These are phyloP conservation scores for Cordyceps fumosorosea DNA, from an alignment of 2,329 filamentous ascomycete genomes.

Conservation along the genomic window DNA sequence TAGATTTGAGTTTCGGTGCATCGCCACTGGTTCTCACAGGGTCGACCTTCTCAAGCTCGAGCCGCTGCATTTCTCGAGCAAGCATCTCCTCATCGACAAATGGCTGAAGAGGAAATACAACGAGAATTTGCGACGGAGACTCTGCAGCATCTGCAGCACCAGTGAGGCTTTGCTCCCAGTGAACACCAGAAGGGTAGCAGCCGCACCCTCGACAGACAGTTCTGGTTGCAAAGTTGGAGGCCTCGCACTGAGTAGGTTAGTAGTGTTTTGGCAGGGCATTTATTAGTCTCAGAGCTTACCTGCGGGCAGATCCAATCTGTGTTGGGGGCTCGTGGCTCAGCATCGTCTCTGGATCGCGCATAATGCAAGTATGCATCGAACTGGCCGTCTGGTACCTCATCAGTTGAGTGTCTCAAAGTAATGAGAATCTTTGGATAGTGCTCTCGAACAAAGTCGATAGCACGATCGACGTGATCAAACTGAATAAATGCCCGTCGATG, in stretches of 20 bases:
- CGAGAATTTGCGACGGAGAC: slow-evolving; percentile 65
- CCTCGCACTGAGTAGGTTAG: slow-evolving; percentile 27
- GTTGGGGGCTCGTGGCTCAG: slow-evolving; percentile 21
- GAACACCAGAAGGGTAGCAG: slow-evolving; percentile 21
- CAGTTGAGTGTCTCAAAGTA: slow-evolving; percentile 29
- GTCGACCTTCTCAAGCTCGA: slow-evolving; percentile 58
- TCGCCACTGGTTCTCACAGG: slow-evolving; percentile 37
- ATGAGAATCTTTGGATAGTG: slow-evolving; percentile 35
- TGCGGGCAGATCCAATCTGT: slow-evolving; percentile 30
- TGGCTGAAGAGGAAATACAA: slow-evolving; percentile 64
- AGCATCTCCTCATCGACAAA: slow-evolving; percentile 68
- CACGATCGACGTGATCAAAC: slow-evolving; percentile 33
- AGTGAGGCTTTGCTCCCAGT: slow-evolving; percentile 34
- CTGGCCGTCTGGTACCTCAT: slow-evolving; percentile 32
- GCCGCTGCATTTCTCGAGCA: slow-evolving; percentile 64
- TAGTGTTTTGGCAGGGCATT: slow-evolving; percentile 12
- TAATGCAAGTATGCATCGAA: slow-evolving; percentile 35
- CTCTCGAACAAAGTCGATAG: slow-evolving; percentile 35
- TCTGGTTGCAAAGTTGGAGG: slow-evolving; percentile 33
- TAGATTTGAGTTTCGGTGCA: slow-evolving; percentile 52
- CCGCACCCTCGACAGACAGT: slow-evolving; percentile 33
- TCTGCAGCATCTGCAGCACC: slow-evolving; percentile 45
- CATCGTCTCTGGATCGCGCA: slow-evolving; percentile 31
- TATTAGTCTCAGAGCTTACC: slow-evolving; percentile 19
- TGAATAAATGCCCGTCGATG: slow-evolving; percentile 36